phyloP scores from a whole-genome alignment of 2,329 filamentous ascomycete species.

The Colletotrichum godetiae region DNA sequence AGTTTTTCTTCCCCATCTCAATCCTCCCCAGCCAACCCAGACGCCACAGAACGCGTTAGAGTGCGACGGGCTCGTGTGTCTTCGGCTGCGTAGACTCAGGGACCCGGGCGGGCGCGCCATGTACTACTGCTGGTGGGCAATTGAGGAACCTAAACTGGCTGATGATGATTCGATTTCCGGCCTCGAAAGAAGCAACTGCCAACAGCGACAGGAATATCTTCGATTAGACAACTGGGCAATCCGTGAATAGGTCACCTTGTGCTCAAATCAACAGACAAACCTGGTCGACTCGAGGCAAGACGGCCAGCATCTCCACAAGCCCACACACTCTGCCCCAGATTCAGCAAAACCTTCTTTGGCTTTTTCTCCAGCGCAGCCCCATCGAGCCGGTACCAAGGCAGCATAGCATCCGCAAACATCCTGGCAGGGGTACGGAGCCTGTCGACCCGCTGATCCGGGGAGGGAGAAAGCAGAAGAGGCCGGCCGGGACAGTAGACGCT shows the following conservation, averaged over 20 bases:
- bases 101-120: not conserved
- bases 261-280: not conserved
- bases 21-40: conserved; percentile 1
- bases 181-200: conserved; percentile 12
- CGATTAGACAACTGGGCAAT: not conserved
- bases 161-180: not conserved
- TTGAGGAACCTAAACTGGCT: not conserved
- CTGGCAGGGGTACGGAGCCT: conserved; percentile 27
- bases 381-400: conserved; percentile 1
- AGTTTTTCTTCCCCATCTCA: conserved; percentile 12
- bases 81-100: not conserved
- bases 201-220: not conserved
- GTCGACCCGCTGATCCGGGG: conserved; percentile 36
- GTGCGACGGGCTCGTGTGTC: conserved; percentile 18
- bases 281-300: conserved; percentile 16
- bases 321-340: conserved; percentile 27
- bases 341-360: conserved; percentile 25
- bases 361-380: conserved; percentile 2
- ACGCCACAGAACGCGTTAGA: conserved; percentile 9
- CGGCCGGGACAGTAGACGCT: not conserved
- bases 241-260: not conserved
- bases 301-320: conserved; percentile 33
- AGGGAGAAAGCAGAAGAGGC: not conserved
- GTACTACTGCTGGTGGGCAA: not conserved
- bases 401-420: conserved; percentile 15